A percentile compares a stretch with the other conserved stretches of the same genome.
Conservation (phyloP, 768 basidiomycete species). For the Lactarius akahatsu region DNA sequence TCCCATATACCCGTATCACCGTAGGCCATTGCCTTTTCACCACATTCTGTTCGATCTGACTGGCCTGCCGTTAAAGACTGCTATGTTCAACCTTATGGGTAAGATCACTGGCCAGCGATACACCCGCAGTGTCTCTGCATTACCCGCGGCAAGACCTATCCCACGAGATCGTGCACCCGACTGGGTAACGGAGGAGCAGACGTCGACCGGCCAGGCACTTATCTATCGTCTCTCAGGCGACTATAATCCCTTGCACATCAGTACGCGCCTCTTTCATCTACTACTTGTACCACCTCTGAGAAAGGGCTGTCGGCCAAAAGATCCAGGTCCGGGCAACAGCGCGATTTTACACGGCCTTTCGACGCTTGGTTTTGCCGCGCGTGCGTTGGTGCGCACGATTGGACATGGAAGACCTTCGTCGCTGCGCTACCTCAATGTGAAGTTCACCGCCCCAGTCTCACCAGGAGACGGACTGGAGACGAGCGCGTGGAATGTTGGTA, state of each 20-base stretch:
- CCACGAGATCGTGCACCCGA: conserved; percentile 44
- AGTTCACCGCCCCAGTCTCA: conserved; percentile 82
- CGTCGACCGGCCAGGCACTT: conserved; percentile 43
- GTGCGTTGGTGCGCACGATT: conserved; percentile 64
- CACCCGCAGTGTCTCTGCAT: conserved; percentile 40
- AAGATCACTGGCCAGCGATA: conserved; percentile 42
- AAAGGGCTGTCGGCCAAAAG: conserved; percentile 69
- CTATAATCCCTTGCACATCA: conserved; percentile 53
- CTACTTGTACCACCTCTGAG: conserved; percentile 31
- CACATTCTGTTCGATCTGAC: not conserved
- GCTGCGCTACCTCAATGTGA: conserved; percentile 64
- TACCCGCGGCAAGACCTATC: conserved; percentile 38
- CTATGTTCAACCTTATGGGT: conserved; percentile 44
- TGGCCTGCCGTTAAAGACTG: not conserved
- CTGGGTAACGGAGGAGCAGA: conserved; percentile 43
- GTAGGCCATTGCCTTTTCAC: conserved; percentile 32
- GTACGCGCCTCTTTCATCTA: conserved; percentile 32
- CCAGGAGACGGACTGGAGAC: conserved; percentile 83
- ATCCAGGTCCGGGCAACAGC: conserved; percentile 67
- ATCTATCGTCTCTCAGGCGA: conserved; percentile 52
- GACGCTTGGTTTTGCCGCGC: conserved; percentile 78
- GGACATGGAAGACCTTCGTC: conserved; percentile 60
- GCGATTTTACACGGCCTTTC: conserved; percentile 84
- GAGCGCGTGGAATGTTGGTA: conserved; percentile 72
- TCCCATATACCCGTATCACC: conserved; percentile 43